Evolutionary conservation across 768 basidiomycete species (phyloP).

Genomic region (Suillus subaureus): DNA sequence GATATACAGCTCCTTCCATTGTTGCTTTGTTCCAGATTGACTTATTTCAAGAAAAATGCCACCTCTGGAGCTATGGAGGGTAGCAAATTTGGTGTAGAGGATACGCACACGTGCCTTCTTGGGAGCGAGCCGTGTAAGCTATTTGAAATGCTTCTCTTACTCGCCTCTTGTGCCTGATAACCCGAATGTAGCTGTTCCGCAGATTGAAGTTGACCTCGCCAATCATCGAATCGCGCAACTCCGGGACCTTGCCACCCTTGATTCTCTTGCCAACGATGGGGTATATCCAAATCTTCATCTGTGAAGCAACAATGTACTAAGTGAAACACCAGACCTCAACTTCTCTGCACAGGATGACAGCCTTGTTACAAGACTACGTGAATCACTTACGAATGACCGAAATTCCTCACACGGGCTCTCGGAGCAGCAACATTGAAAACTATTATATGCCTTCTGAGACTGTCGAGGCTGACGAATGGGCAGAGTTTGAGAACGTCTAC

Average conservation of each 20-base stretch:
- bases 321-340: constrained; percentile 23
- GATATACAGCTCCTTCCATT: constrained; percentile 69
- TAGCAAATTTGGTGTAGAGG: constrained; percentile 86
- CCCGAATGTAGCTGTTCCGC: constrained; percentile 51
- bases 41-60: constrained; percentile 71
- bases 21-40: constrained; percentile 80
- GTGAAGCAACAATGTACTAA: constrained; percentile 8
- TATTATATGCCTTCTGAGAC: constrained; percentile 72
- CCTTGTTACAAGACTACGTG: constrained; percentile 63
- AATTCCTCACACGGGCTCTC: constrained; percentile 31
- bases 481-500: constrained; percentile 87
- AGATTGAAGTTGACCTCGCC: constrained; percentile 66
- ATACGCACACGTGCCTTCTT: constrained; percentile 80
- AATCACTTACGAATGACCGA: constrained; percentile 52
- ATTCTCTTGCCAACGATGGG: constrained; percentile 16
- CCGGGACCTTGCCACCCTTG: constrained; percentile 18
- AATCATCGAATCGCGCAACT: constrained; percentile 56
- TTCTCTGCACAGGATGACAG: constrained; percentile 51
- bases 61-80: constrained; percentile 43
- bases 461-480: constrained; percentile 71
- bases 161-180: constrained; percentile 7
- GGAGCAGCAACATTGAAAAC: constrained; percentile 41
- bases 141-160: constrained; percentile 7
- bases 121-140: constrained; percentile 69
- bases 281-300: constrained; percentile 14